These are phyloP conservation scores for Sphaerosporella brunnea DNA, from an alignment of 495 filamentous ascomycete genomes.

Conservation along the genomic window DNA sequence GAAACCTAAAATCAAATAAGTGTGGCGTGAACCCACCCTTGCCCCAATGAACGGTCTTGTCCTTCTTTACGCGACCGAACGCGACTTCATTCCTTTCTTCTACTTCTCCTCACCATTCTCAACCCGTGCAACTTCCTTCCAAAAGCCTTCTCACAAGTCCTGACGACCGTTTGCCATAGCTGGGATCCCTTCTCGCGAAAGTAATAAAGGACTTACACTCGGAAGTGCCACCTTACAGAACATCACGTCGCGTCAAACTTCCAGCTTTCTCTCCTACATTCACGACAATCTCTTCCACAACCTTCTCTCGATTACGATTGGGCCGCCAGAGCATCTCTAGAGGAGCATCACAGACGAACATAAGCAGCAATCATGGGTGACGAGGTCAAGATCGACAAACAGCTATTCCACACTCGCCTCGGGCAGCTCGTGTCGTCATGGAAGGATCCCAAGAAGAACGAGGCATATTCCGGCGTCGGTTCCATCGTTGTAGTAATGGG, in stretches of 20 bases:
- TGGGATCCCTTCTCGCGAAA: background rate
- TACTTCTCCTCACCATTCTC: background rate
- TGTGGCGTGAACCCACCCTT: too few species aligned
- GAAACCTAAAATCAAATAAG: too few species aligned
- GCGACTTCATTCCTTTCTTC: background rate
- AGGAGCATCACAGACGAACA: too few species aligned
- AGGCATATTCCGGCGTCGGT: constrained; percentile 62
- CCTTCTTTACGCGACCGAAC: constrained; percentile 1
- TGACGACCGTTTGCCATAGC: background rate
- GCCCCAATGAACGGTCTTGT: too few species aligned
- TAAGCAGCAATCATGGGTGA: constrained; percentile 17
- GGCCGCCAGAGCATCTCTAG: too few species aligned
- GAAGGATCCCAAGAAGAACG: constrained; percentile 87
- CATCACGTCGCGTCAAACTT: background rate
- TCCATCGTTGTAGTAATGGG: constrained; percentile 84
- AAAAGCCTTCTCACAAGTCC: background rate
- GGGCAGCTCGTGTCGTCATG: constrained; percentile 71
- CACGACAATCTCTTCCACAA: background rate
- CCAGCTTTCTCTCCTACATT: background rate
- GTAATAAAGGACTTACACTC: background rate
- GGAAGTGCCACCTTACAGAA: background rate
- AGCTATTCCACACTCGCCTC: constrained; percentile 78
- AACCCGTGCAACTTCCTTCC: background rate
- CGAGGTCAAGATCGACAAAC: constrained; percentile 80
- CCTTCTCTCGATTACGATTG: too few species aligned